Evolutionary conservation across 345 rosid genomes (phyloP).

Genomic region (Lumnitzera racemosa): DNA sequence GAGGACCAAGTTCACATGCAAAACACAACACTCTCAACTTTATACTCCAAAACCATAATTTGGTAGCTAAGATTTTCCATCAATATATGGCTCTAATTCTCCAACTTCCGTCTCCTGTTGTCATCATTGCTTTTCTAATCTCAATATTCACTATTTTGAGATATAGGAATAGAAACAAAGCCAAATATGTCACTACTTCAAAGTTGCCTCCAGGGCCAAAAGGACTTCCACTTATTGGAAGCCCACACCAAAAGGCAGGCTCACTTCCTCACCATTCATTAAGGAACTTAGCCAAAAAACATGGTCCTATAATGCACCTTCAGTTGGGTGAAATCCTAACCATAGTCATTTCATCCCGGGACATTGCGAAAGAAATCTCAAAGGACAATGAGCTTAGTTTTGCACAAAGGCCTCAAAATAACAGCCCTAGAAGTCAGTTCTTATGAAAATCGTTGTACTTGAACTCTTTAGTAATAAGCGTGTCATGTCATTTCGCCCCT

Average conservation of each 20-base stretch:
- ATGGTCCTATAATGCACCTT: slow-evolving; percentile 31
- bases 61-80: too few relatives aligned
- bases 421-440: slow-evolving; percentile 8
- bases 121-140: slow-evolving; percentile 7
- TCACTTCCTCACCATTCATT: slow-evolving; percentile 26
- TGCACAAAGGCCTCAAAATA: slow-evolving; percentile 22
- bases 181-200: background rate
- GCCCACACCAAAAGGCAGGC: slow-evolving; percentile 22
- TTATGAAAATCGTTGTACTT: slow-evolving; percentile 10
- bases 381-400: slow-evolving; percentile 21
- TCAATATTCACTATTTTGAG: background rate
- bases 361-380: slow-evolving; percentile 20
- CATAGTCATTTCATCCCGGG: slow-evolving; percentile 21
- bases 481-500: slow-evolving; percentile 5
- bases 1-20: too few relatives aligned
- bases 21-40: too few relatives aligned
- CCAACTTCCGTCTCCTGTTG: slow-evolving; percentile 3
- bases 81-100: too few relatives aligned
- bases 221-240: slow-evolving; percentile 24
- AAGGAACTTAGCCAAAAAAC: slow-evolving; percentile 12
- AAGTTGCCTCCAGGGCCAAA: slow-evolving; percentile 22
- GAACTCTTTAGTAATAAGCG: slow-evolving; percentile 10
- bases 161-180: background rate
- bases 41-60: too few relatives aligned
- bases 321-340: slow-evolving; percentile 24